phyloP scores from a whole-genome alignment of 768 basidiomycete genomes.

The Lactifluus rugatus region DNA sequence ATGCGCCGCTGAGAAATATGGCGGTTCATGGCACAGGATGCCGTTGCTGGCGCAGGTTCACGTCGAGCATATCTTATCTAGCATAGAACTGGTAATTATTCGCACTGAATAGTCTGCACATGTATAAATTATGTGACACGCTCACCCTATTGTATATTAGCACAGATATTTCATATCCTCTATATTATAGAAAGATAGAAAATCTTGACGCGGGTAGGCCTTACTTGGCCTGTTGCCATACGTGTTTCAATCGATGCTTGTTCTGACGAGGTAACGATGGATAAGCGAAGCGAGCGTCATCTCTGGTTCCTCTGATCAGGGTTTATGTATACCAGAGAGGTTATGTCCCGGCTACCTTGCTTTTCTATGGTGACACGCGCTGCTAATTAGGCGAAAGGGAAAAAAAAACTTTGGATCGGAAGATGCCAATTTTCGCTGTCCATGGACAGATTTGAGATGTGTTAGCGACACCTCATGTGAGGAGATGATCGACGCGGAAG shows the following conservation, averaged over 20 bases:
- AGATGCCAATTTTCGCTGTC: not conserved
- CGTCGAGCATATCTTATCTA: not conserved
- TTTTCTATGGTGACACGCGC: not conserved
- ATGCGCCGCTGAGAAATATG: slow-evolving; percentile 1
- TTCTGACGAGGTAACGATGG: not conserved
- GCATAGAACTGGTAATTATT: not conserved
- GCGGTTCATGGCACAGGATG: not conserved
- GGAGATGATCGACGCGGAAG: not conserved
- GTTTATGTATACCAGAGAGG: not conserved
- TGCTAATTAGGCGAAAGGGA: not conserved
- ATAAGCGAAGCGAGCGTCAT: not conserved
- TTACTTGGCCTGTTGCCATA: not conserved
- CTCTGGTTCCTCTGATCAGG: no score
- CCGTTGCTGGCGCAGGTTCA: not conserved
- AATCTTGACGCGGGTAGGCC: not conserved
- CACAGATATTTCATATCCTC: not conserved
- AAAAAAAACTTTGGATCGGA: not conserved
- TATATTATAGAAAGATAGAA: not conserved
- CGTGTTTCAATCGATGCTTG: not conserved
- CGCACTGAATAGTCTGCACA: not conserved
- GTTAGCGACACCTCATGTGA: not conserved
- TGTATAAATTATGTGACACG: slow-evolving; percentile 1
- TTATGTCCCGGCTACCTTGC: not conserved
- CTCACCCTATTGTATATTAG: slow-evolving; percentile 1
- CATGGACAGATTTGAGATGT: not conserved